phyloP scores from a whole-genome alignment of 208 protist genomes.

The Wallacemonas sp. region DNA sequence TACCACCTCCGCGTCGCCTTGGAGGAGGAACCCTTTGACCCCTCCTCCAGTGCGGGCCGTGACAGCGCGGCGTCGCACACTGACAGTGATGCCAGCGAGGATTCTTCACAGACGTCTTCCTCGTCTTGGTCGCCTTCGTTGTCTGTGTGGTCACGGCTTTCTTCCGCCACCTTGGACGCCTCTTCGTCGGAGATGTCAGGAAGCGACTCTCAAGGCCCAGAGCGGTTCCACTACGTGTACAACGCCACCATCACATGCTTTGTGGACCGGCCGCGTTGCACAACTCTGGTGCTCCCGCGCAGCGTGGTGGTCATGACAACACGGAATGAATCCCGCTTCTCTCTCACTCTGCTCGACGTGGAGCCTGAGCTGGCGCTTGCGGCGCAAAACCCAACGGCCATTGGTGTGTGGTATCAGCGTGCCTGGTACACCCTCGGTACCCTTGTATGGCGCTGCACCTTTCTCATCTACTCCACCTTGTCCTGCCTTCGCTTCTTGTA shows the following conservation, averaged over 20 bases:
- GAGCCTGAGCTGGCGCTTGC: slow-evolving; percentile 55
- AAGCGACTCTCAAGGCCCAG: background rate
- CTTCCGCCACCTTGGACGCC: too few species aligned
- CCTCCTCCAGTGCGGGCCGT: slow-evolving; percentile 6
- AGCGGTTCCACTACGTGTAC: slow-evolving; percentile 30
- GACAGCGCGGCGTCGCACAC: too few species aligned
- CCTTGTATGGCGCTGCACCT: slow-evolving; percentile 64
- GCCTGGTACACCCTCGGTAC: slow-evolving; percentile 60
- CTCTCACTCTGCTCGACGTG: slow-evolving; percentile 57
- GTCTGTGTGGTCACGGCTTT: too few species aligned
- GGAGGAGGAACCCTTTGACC: slow-evolving; percentile 33
- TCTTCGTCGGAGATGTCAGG: too few species aligned
- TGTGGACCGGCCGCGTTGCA: slow-evolving; percentile 38
- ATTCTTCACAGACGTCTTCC: too few species aligned
- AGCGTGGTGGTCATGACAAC: slow-evolving; percentile 41
- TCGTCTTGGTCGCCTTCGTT: too few species aligned
- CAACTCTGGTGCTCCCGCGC: slow-evolving; percentile 57
- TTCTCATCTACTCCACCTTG: slow-evolving; percentile 45
- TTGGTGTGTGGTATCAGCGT: slow-evolving; percentile 73
- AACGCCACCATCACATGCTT: slow-evolving; percentile 51
- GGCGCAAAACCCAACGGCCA: slow-evolving; percentile 23
- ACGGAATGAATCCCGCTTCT: slow-evolving; percentile 36
- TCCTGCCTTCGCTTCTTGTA: slow-evolving; percentile 56
- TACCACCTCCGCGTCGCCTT: slow-evolving; percentile 52
- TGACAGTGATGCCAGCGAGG: background rate